Evolutionary conservation across 2,329 filamentous ascomycete species (phyloP), one percentile per base, ranked within the genome.

Genomic region (Ceratocystis diversiconidia): DNA sequence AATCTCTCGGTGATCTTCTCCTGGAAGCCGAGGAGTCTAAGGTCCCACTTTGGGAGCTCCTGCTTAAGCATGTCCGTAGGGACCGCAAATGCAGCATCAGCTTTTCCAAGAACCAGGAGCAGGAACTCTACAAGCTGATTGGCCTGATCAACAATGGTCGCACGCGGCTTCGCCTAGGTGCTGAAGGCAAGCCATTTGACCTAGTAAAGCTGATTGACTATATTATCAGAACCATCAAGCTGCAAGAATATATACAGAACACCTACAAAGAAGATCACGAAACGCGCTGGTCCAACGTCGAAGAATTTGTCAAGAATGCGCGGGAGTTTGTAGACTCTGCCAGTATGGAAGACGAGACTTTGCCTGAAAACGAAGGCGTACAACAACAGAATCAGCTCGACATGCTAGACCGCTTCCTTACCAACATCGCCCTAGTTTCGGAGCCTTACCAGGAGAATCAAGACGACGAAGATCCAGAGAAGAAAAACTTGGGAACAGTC

Each of bases 381-480:
- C 79, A 86, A 61, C 90, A 95, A 67, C 8, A 43, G 10, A 82
- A 84, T 66, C 88, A 90, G 66, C 79, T 84, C 1, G 79, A 80
- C 64, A 71, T 80, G 3, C 79, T 96, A 1, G 85, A 88, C 2
- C 83, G 83, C 10, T 97, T 97, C 70, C 79, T 99, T n/a, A 86
- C 90, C 10, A 96, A 96, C 70, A 86, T 96, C 10, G 85, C 90
- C 0, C 77, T 99, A n/a, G 88, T 90, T 2, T 87, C 90, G 0
- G 90, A 95, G 69, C 82, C 86, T 0, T 86, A 90, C 70, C 82
- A 85, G 28, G 80, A 83, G 8, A 79, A 82, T 2, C 79, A 81
- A 1, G 78, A 79, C 25, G 80, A 82, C 63, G 78, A 78, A 32
- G 82, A 79, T 32, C 78, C 82, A 1, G 43, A 10, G 8, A 32